Base-by-base conservation (phyloP, 2,329 filamentous ascomycete genomes). In the Claviceps citrina region DNA sequence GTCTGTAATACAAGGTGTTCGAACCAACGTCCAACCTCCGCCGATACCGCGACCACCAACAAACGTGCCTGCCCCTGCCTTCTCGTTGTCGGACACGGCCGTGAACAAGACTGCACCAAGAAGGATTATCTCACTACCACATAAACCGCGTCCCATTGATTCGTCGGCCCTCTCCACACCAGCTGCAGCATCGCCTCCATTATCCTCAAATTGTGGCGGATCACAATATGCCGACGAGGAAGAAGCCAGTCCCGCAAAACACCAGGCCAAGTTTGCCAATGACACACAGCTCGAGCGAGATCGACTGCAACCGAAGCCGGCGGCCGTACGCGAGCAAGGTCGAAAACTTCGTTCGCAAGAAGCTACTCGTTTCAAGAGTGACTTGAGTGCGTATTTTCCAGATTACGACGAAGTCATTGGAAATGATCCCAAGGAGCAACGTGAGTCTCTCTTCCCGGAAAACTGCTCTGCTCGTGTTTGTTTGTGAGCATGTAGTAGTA, bases 371-470 rank as follows among this genome's bases (percentile, higher is more conserved):
- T 80, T 86, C 62, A 94, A 93, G 68, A 95, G 86, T 61, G 87
- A 95, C 55, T 70, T 96, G 45, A 80, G 86, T 28, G 73, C 77
- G 36, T 96, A 94, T 62, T 95, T 96, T 54, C 78, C 83, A 39
- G 87, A 93, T 54, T 96, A 94, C 60, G 87, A 95, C 60, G 84
- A 93, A 56, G 75, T 95, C 49, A 85, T 96, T 62, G 86, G 84
- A 46, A 84, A 93, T 55, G 79, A 84, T 46, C 75, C 78, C 30
- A 81, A 81, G 51, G 80, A 87, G 60, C 68, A 80, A 50, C 80
- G 86, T 87, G 71, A 57, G 74, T 67, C 28, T 27, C 9, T 16
- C 20, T 7, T 9, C 16, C 25, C 15, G 8, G 1, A 7, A 13
- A 27, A n/a, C n/a, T n/a, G n/a, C n/a, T n/a, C 27, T 12, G 16